These are phyloP conservation scores for Colletotrichum lini DNA, from an alignment of 2,329 filamentous ascomycete species.

Conservation along the genomic window DNA sequence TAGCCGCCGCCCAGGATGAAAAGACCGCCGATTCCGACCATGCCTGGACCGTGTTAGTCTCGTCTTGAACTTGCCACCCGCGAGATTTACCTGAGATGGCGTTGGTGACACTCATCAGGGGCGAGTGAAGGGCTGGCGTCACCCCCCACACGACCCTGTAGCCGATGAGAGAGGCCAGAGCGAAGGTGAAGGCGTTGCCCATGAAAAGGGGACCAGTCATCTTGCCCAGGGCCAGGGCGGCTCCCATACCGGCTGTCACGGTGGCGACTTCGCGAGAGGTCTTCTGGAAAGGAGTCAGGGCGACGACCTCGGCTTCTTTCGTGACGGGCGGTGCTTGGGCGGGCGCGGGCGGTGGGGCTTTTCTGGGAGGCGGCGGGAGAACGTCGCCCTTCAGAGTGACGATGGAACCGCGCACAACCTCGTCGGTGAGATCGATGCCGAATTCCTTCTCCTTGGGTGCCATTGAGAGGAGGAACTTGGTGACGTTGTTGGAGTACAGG, in stretches of 20 bases:
- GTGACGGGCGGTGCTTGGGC: slow-evolving; percentile 53
- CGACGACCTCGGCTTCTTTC: slow-evolving; percentile 72
- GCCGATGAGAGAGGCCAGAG: slow-evolving; percentile 86
- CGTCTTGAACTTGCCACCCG: not conserved
- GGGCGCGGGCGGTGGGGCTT: slow-evolving; percentile 69
- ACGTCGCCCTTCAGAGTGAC: slow-evolving; percentile 85
- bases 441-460: slow-evolving; percentile 83
- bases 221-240: slow-evolving; percentile 83
- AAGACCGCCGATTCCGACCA: slow-evolving; percentile 90
- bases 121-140: slow-evolving; percentile 85
- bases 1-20: slow-evolving; percentile 91
- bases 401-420: slow-evolving; percentile 88
- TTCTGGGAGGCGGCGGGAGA: slow-evolving; percentile 81
- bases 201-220: slow-evolving; percentile 88
- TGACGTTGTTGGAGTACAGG: slow-evolving; percentile 94
- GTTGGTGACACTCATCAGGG: slow-evolving; percentile 93
- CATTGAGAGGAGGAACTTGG: slow-evolving; percentile 89
- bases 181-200: slow-evolving; percentile 88
- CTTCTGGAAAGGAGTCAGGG: slow-evolving; percentile 86
- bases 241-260: slow-evolving; percentile 84
- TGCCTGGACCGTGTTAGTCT: slow-evolving; percentile 60
- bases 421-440: slow-evolving; percentile 84
- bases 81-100: slow-evolving; percentile 79
- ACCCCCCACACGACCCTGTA: slow-evolving; percentile 94
- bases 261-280: slow-evolving; percentile 81